Conservation (phyloP, 2,329 filamentous ascomycete genomes). For the Penicillium frequentans region DNA sequence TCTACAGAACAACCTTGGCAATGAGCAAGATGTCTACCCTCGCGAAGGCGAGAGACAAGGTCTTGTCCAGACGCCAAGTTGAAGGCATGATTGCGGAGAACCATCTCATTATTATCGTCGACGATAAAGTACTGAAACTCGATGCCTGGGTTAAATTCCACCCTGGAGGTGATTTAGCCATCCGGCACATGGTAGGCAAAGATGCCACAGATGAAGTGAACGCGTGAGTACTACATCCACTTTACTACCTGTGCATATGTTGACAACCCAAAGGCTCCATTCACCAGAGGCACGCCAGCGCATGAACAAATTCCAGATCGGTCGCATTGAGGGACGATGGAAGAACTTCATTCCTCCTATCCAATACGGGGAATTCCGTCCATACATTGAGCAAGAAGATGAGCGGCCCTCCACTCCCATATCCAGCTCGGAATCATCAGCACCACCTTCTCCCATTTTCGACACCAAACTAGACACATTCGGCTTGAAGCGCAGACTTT, state of each 20-base stretch:
- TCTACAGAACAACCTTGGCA: not conserved
- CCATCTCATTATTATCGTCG: constrained; percentile 72
- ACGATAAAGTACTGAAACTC: constrained; percentile 76
- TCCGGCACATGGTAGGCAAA: constrained; percentile 85
- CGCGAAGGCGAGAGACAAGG: constrained; percentile 12
- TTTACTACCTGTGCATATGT: not conserved
- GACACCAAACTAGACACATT: constrained; percentile 44
- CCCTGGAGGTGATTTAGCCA: constrained; percentile 84
- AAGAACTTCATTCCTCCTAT: constrained; percentile 84
- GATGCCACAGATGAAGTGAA: constrained; percentile 93
- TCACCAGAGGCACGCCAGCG: constrained; percentile 69
- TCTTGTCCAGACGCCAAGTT: constrained; percentile 49
- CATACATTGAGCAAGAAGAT: constrained; percentile 44
- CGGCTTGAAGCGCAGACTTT: constrained; percentile 34
- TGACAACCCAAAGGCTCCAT: constrained; percentile 64
- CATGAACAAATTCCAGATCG: constrained; percentile 80
- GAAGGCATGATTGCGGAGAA: constrained; percentile 81
- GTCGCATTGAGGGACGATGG: constrained; percentile 76
- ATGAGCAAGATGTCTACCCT: constrained; percentile 3
- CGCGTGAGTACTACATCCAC: constrained; percentile 58
- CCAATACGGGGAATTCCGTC: constrained; percentile 74
- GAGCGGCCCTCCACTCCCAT: constrained; percentile 26
- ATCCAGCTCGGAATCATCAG: constrained; percentile 55
- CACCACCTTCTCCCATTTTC: constrained; percentile 55
- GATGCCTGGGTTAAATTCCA: constrained; percentile 88